A percentile compares a stretch with the other conserved stretches of the same genome.
Evolutionary conservation across 2,329 filamentous ascomycete genomes (phyloP).

Genomic region (Penicillium sp.): DNA sequence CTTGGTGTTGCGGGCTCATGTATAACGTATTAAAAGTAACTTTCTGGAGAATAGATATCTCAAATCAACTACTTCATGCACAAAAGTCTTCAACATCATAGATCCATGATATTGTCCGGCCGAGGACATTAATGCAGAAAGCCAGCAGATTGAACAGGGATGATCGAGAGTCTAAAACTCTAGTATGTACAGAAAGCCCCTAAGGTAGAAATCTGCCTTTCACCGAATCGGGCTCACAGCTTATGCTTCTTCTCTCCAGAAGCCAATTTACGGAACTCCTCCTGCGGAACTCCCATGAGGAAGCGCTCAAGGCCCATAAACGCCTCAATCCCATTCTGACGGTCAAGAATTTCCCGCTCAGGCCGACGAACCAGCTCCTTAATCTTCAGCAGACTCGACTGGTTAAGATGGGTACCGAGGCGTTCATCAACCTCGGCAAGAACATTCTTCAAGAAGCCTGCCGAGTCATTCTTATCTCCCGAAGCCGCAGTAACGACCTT

Average conservation of each 20-base stretch:
- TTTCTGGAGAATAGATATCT: background rate
- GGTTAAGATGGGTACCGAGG: slow-evolving; percentile 75
- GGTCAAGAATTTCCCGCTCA: slow-evolving; percentile 69
- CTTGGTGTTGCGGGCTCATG: background rate
- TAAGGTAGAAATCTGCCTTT: background rate
- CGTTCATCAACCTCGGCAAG: slow-evolving; percentile 76
- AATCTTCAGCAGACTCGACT: slow-evolving; percentile 75
- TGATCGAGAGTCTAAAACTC: background rate
- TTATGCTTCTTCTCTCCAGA: slow-evolving; percentile 93
- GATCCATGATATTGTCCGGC: background rate
- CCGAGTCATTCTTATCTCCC: slow-evolving; percentile 60
- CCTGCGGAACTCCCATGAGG: slow-evolving; percentile 74
- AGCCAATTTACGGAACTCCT: slow-evolving; percentile 83
- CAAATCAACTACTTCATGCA: background rate
- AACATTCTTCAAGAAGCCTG: slow-evolving; percentile 69
- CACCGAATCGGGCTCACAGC: slow-evolving; percentile 52
- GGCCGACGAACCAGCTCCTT: slow-evolving; percentile 78
- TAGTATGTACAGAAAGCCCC: background rate
- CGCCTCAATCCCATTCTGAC: slow-evolving; percentile 77
- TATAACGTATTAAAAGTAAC: background rate
- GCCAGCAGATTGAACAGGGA: background rate
- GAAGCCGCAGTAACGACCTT: slow-evolving; percentile 65
- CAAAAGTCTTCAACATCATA: background rate
- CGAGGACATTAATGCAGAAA: background rate
- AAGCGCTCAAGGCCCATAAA: slow-evolving; percentile 84